Evolutionary conservation across 352 stramenopile species (phyloP).

Genomic region (Peronospora farinosa): DNA sequence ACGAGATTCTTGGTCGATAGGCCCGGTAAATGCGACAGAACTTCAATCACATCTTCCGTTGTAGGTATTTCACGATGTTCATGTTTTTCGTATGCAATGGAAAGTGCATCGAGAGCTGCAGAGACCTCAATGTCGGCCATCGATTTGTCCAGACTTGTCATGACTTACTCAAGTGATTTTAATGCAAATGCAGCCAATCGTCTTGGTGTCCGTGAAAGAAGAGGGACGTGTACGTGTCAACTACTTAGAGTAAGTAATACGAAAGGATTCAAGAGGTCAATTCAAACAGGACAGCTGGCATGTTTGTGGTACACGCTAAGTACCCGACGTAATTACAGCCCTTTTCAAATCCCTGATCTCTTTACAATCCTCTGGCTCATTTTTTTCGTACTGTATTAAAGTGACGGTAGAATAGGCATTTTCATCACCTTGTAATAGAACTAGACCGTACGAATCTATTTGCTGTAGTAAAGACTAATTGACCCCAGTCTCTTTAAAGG

Average conservation of each 20-base stretch:
- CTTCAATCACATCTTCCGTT: conserved; percentile 59
- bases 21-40: conserved; percentile 76
- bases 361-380: too few species aligned
- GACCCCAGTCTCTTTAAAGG: too few species aligned
- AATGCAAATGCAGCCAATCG: neutral
- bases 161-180: neutral
- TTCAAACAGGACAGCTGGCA: neutral
- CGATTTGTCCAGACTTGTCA: conserved; percentile 18
- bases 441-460: too few species aligned
- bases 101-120: conserved; percentile 55
- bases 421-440: too few species aligned
- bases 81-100: conserved; percentile 42
- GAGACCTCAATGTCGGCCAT: conserved; percentile 54
- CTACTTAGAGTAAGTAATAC: too few species aligned
- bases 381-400: too few species aligned
- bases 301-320: neutral
- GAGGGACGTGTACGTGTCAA: too few species aligned
- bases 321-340: neutral
- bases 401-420: too few species aligned
- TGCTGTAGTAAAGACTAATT: too few species aligned
- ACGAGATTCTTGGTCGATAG: conserved; percentile 95
- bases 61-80: conserved; percentile 63
- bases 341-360: neutral
- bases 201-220: neutral
- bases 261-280: neutral